These are phyloP conservation scores for Sideroxylon spinosum DNA, from an alignment of 179 eudicot genomes.

Conservation along the genomic window DNA sequence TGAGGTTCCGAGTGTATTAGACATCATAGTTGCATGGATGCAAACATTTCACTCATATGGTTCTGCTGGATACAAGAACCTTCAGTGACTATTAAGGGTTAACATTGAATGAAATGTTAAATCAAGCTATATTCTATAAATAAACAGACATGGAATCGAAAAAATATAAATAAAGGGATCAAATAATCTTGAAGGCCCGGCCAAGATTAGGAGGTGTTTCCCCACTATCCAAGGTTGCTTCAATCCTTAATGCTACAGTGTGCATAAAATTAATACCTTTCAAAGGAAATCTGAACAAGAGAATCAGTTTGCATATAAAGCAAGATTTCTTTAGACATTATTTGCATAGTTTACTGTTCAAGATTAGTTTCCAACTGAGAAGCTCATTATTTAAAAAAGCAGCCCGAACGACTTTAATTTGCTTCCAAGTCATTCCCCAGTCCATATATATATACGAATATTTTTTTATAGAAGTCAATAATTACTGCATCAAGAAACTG, in stretches of 20 bases:
- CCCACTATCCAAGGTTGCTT: conserved; percentile 54
- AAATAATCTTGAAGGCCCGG: conserved; percentile 63
- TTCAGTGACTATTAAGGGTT: neutral
- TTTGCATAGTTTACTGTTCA: too few species aligned
- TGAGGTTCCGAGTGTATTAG: conserved; percentile 83
- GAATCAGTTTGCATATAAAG: conserved; percentile 8
- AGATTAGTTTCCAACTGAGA: too few species aligned
- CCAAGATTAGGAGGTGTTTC: conserved; percentile 62
- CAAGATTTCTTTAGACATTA: too few species aligned
- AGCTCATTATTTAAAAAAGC: too few species aligned
- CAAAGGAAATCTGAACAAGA: conserved; percentile 64
- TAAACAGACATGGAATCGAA: neutral
- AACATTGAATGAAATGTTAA: neutral
- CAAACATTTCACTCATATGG: conserved; percentile 86
- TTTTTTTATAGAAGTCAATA: too few species aligned
- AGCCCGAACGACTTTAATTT: too few species aligned
- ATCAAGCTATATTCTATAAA: neutral
- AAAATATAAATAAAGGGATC: neutral
- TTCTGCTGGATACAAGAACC: conserved; percentile 41
- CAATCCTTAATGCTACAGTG: conserved; percentile 70
- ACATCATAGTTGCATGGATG: conserved; percentile 89
- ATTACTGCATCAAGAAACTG: too few species aligned
- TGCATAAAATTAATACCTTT: conserved; percentile 92
- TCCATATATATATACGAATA: too few species aligned
- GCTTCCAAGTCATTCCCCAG: too few species aligned